Percentiles rank a stretch among this genome's conserved stretches.
Conservation (phyloP, 139 green algal genomes). For the Chlorella sorokiniana region DNA sequence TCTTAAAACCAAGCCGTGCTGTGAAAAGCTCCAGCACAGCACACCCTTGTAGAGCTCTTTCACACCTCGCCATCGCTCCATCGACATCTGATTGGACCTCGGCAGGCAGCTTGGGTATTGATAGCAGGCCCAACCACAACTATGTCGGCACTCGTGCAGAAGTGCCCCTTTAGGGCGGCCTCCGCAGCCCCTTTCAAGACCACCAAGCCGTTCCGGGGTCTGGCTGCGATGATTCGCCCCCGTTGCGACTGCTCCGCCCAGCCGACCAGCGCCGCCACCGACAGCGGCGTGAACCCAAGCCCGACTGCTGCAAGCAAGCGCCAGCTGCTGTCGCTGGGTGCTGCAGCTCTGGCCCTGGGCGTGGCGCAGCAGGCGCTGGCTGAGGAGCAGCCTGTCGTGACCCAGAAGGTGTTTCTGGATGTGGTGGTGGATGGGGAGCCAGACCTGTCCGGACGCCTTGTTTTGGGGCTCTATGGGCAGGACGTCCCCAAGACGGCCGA, state of each 20-base stretch:
- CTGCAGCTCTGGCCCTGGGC: conserved; percentile 1
- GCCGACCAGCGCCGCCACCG: background rate
- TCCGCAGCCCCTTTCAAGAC: too few species aligned
- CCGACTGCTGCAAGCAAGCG: conserved; percentile 5
- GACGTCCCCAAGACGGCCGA: conserved; percentile 49
- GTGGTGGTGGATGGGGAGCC: conserved; percentile 53
- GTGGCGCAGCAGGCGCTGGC: background rate
- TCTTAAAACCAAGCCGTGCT: background rate
- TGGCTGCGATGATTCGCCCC: too few species aligned
- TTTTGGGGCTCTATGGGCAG: conserved; percentile 73
- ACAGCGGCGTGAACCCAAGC: too few species aligned
- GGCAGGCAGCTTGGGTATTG: too few species aligned
- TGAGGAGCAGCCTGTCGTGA: conserved; percentile 18
- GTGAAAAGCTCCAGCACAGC: too few species aligned
- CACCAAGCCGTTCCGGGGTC: too few species aligned
- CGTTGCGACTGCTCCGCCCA: background rate
- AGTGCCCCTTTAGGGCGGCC: too few species aligned
- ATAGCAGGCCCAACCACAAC: too few species aligned
- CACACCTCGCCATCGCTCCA: too few species aligned
- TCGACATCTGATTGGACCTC: too few species aligned
- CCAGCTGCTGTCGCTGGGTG: conserved; percentile 10
- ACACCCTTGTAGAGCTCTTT: too few species aligned
- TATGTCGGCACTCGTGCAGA: too few species aligned
- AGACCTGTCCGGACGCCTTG: conserved; percentile 54
- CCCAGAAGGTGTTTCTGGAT: conserved; percentile 71